These are phyloP conservation scores for Blumeria hordei DNA, from an alignment of 2,329 filamentous ascomycete species.

Conservation along the genomic window DNA sequence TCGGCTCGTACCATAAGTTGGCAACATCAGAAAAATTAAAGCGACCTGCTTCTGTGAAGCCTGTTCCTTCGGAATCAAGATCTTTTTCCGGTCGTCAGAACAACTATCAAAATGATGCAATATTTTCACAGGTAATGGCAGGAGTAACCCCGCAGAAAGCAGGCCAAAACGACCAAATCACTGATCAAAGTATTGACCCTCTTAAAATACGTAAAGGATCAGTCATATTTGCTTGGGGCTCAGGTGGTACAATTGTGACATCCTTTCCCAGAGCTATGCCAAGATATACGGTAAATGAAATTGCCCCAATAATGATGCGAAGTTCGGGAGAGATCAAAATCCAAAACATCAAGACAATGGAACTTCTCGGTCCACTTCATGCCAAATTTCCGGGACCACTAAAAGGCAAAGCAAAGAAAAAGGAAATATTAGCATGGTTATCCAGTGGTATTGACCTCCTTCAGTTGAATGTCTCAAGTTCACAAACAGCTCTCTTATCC, in stretches of 20 bases:
- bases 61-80: conserved; percentile 7
- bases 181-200: conserved; percentile 47
- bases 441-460: conserved; percentile 48
- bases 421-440: conserved; percentile 69
- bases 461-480: conserved; percentile 26
- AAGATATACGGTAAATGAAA: conserved; percentile 48
- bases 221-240: conserved; percentile 70
- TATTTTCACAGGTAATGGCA: conserved; percentile 18
- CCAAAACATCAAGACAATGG: conserved; percentile 47
- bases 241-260: conserved; percentile 60
- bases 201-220: conserved; percentile 77
- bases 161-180: conserved; percentile 35
- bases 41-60: conserved; percentile 25
- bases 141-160: conserved; percentile 26
- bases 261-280: conserved; percentile 78
- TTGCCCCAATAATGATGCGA: conserved; percentile 54
- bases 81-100: neutral
- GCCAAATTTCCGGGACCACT: conserved; percentile 76
- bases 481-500: conserved; percentile 25
- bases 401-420: conserved; percentile 82
- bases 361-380: conserved; percentile 46
- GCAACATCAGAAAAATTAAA: conserved; percentile 19
- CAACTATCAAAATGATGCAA: neutral
- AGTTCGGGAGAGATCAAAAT: conserved; percentile 62
- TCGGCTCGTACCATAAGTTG: conserved; percentile 20